Evolutionary conservation across 192 early-diverging fungal species (phyloP), one percentile per base, ranked within the genome.

Genomic region (Rhizophagus prolifer): DNA sequence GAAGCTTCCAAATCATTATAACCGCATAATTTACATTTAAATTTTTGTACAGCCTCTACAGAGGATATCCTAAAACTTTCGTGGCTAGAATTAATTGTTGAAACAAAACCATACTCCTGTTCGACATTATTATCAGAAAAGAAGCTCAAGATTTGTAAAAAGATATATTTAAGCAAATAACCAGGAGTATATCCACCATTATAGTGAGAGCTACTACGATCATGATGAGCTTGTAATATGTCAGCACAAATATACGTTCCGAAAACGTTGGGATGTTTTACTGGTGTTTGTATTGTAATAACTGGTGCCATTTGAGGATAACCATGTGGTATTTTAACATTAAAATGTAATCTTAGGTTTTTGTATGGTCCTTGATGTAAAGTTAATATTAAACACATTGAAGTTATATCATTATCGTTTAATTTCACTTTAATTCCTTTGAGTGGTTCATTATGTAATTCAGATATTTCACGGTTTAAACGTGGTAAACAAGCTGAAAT

Each of bases 151-250:
- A 70, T 50, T 50, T 70, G 69, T 50, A 70, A 30, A 47, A 70
- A 70, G 26, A 70, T 50, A 70, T 70, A 70, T 54, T 70, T 70
- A 26, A 70, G 31, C 28, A 70, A 50, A 30, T 70, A 70, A 44
- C 69, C 69, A 13, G 69, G 41, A 26, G 69, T 70, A 50, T 70
- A 70, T 2, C 69, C 69, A 25, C 69, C 69, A 70, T 70, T 70
- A 50, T 70, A 70, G 26, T 4, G 0, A 16, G 46, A 70, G 0
- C 10, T 12, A 46, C 68, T 23, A 5, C 2, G 1, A 26, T 8
- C 44, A 9, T 23, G 6, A 26, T 70, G 44, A 41, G 41, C 9
- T 28, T 70, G 46, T 50, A 70, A 70, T 46, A 70, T 47, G 19
- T 70, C 69, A 1, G 41, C 38, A 47, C 69, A 70, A 50, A 70